Conservation (phyloP, 2,329 filamentous ascomycete species). For the Tolypocladium ovalisporum region DNA sequence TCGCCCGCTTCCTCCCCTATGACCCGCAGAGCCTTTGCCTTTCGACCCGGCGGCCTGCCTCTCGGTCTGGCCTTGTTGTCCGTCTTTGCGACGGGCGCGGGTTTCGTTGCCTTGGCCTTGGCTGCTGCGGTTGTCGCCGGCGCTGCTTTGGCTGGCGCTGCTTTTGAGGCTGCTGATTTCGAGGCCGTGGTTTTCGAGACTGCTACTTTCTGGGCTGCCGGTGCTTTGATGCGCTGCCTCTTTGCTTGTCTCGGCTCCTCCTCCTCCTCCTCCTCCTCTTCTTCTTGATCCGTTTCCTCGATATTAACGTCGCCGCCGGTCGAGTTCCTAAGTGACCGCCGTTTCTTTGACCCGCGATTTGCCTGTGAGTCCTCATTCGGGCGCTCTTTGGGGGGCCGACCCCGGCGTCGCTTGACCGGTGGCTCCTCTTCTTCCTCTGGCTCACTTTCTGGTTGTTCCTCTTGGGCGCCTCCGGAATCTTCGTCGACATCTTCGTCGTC, state of each 20-base stretch:
- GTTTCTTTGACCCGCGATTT: conserved; percentile 2
- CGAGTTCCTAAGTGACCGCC: conserved; percentile 3
- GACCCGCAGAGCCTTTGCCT: conserved; percentile 28
- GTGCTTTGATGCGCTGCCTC: conserved; percentile 12
- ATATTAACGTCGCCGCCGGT: conserved; percentile 1
- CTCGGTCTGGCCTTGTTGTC: conserved; percentile 9
- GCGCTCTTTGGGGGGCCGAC: conserved; percentile 5
- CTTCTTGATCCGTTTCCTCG: conserved; percentile 5
- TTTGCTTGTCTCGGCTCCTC: conserved; percentile 13
- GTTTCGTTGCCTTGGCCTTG: conserved; percentile 2
- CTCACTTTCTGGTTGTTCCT: conserved; percentile 9
- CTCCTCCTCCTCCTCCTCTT: conserved; percentile 10
- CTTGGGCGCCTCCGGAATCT: conserved; percentile 1
- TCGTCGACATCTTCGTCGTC: neutral
- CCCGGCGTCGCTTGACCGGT: conserved; percentile 5
- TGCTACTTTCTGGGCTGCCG: conserved; percentile 9
- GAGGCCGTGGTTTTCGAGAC: conserved; percentile 12
- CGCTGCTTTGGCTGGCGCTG: conserved; percentile 12
- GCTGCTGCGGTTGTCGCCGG: conserved; percentile 4
- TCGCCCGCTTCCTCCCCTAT: conserved; percentile 29
- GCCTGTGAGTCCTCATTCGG: neutral
- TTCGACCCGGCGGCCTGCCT: conserved; percentile 13
- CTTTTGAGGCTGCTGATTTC: conserved; percentile 12
- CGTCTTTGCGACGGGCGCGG: conserved; percentile 1
- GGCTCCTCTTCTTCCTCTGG: conserved; percentile 4